Evolutionary conservation across 768 basidiomycete species (phyloP), one percentile per base, ranked within the genome.

Genomic region (Tylopilus felleus): DNA sequence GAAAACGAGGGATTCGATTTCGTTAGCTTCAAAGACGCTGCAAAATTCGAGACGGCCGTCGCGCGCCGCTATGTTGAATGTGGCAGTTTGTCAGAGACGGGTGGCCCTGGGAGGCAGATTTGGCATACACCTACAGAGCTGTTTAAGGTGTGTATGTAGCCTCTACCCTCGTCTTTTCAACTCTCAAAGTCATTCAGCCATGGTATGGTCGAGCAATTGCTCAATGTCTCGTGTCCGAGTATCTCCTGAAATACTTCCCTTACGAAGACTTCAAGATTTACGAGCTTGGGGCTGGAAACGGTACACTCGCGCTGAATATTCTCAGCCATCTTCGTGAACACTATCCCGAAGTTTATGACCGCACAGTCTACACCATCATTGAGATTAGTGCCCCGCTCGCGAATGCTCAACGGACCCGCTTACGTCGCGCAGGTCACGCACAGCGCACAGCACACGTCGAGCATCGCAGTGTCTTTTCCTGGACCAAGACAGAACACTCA

Each of bases 51-150:
- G 66, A 83, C 85, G 50, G 82, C 83, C 58, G 82, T 98, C n/a
- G 86, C 87, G 7, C 72, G 74, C 60, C 80, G 84, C 59, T 98
- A 98, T 66, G 78, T 80, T 44, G 75, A 79, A 21, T 89, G 91
- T 64, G 87, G 87, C 16, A 72, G 74, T 28, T 80, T 84, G 61
- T 63, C 59, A n/a, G 77, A 73, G 58, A 73, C 72, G 53, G 77
- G 83, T 35, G 88, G 88, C 10, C 85, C 86, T 21, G 91, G 93
- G 7, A 80, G 83, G 64, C 96, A 99, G 73, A 75, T 99, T 50
- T 99, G 97, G 97, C 97, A 99, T 71, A 99, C 97, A 2, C 97
- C 97, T 1, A 96, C 93, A 0, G 97, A 98, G 66, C 72, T 99
- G 28, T 98, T 99, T 78, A 93, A 95, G 83, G 97, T 95, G 53